Evolutionary conservation across 495 filamentous ascomycete genomes (phyloP).

Genomic region (Amphirosellinia nigrospora): DNA sequence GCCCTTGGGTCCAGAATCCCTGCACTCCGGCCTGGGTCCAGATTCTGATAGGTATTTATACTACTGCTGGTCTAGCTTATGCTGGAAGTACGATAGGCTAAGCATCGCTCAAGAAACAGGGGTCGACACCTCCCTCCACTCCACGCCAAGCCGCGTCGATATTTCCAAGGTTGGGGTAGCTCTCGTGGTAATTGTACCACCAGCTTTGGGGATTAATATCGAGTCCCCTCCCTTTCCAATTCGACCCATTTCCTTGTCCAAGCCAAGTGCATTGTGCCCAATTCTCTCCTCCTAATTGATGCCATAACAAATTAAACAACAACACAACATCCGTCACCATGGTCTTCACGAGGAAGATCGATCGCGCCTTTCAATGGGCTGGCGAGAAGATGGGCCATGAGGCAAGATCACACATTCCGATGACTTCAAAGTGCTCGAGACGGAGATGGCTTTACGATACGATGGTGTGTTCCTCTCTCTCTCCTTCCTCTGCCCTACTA

Average conservation of each 20-base stretch:
- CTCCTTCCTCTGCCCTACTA: neutral
- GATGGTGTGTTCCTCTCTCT: conserved; percentile 67
- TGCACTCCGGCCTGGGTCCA: neutral
- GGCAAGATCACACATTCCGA: conserved; percentile 86
- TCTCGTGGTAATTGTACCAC: neutral
- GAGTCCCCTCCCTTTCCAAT: conserved; percentile 1
- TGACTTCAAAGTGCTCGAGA: conserved; percentile 91
- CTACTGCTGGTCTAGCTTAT: neutral
- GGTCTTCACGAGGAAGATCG: conserved; percentile 96
- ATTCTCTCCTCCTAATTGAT: neutral
- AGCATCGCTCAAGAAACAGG: conserved; percentile 8
- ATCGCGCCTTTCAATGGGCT: conserved; percentile 97
- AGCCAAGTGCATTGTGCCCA: neutral
- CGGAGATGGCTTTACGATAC: conserved; percentile 89
- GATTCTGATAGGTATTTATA: neutral
- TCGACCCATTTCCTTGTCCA: neutral
- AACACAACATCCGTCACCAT: conserved; percentile 51
- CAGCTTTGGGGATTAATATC: conserved; percentile 8
- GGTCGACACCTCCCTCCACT: conserved; percentile 17
- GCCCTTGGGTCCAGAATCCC: neutral
- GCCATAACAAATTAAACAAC: neutral
- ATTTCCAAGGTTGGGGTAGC: conserved; percentile 10
- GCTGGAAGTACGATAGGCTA: neutral
- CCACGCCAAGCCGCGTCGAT: conserved; percentile 1
- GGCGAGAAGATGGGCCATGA: conserved; percentile 97